phyloP scores from a whole-genome alignment of 73 alveolate species.

The Stentor coeruleus region DNA sequence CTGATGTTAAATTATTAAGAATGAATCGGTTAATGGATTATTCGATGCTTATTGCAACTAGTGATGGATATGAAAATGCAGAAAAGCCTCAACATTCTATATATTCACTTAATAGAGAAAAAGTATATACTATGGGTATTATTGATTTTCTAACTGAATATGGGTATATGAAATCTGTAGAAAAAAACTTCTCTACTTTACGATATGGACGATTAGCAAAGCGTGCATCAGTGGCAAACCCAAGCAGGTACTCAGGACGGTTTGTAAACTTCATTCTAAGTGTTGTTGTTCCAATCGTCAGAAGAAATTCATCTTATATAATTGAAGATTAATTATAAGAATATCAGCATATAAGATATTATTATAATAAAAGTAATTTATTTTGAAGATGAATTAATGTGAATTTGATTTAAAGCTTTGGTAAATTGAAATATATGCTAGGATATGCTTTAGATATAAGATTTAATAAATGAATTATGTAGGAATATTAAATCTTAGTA shows the following conservation, averaged over 20 bases:
- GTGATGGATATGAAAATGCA: not conserved
- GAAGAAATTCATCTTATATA: not conserved
- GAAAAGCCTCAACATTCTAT: not conserved
- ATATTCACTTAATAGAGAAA: not conserved
- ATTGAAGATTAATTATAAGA: too few relatives aligned
- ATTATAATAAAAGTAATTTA: too few relatives aligned
- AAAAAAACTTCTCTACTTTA: too few relatives aligned
- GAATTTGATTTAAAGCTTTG: too few relatives aligned
- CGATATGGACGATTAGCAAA: not conserved
- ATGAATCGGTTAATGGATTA: not conserved
- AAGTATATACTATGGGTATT: not conserved
- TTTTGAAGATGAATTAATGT: too few relatives aligned
- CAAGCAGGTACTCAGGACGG: not conserved
- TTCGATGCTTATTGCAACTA: not conserved
- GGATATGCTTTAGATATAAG: too few relatives aligned
- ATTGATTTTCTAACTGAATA: not conserved
- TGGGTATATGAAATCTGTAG: not conserved
- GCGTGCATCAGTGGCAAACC: conserved; percentile 19
- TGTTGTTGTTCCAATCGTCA: not conserved
- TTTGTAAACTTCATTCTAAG: not conserved
- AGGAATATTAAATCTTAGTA: too few relatives aligned
- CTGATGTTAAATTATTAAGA: not conserved
- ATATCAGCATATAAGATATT: too few relatives aligned
- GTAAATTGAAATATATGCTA: too few relatives aligned
- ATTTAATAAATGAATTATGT: too few relatives aligned